phyloP scores from a whole-genome alignment of 768 basidiomycete species.

The Suillus alpinus region DNA sequence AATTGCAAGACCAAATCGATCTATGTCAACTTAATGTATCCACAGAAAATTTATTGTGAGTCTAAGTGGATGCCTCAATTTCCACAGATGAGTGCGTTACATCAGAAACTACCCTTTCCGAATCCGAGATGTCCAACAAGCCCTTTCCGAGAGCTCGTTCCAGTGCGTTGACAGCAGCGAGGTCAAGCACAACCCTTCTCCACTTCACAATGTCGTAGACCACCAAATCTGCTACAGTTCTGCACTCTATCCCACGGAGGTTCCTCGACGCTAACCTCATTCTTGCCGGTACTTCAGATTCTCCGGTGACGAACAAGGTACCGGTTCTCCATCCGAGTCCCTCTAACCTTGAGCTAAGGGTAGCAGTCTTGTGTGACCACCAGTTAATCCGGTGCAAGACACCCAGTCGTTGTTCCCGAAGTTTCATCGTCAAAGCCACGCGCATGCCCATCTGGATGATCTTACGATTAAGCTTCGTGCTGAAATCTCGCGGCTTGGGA shows the following conservation, averaged over 20 bases:
- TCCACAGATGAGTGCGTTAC: not conserved
- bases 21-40: not conserved
- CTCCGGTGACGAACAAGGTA: slow-evolving; percentile 75
- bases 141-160: slow-evolving; percentile 59
- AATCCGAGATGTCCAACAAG: slow-evolving; percentile 3
- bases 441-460: slow-evolving; percentile 92
- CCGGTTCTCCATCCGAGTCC: slow-evolving; percentile 61
- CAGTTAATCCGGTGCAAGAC: slow-evolving; percentile 72
- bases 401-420: slow-evolving; percentile 70
- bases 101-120: slow-evolving; percentile 9
- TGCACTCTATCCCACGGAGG: slow-evolving; percentile 64
- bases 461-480: slow-evolving; percentile 89
- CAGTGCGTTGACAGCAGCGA: slow-evolving; percentile 77
- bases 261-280: slow-evolving; percentile 67
- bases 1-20: not conserved
- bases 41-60: not conserved
- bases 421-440: slow-evolving; percentile 81
- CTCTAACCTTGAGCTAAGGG: slow-evolving; percentile 60
- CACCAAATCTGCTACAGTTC: slow-evolving; percentile 61
- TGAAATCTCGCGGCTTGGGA: slow-evolving; percentile 88
- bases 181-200: slow-evolving; percentile 77
- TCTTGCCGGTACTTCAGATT: slow-evolving; percentile 47
- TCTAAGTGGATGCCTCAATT: not conserved
- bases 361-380: slow-evolving; percentile 71
- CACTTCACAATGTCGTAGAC: slow-evolving; percentile 86